These are phyloP conservation scores for Penstemon eatonii DNA, from an alignment of 257 asterid species.

Conservation along the genomic window DNA sequence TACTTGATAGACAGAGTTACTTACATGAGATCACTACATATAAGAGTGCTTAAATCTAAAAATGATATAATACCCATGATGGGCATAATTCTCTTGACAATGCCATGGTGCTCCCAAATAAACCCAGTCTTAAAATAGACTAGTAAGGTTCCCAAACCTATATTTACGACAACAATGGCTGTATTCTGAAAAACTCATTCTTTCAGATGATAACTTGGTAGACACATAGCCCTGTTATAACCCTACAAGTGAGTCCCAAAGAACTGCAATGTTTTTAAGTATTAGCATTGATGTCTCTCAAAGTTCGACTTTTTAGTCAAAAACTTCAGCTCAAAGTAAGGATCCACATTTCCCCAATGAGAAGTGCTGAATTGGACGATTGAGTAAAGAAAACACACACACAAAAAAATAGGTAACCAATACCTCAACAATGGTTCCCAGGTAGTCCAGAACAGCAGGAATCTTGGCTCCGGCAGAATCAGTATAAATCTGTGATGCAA, in stretches of 20 bases:
- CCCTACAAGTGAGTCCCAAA: constrained; percentile 15
- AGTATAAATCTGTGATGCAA: constrained; percentile 60
- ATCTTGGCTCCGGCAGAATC: constrained; percentile 88
- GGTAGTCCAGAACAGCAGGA: constrained; percentile 88
- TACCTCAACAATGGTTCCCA: constrained; percentile 87
- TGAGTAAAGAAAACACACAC: neutral
- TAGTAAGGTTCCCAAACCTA: neutral
- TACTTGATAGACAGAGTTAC: neutral
- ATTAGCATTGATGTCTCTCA: constrained; percentile 8
- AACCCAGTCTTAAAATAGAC: neutral
- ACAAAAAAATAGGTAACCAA: constrained; percentile 25
- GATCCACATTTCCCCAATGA: constrained; percentile 15
- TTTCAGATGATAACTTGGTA: neutral
- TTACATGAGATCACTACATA: neutral
- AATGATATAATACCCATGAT: neutral
- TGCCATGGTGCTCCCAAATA: neutral
- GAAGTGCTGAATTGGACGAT: constrained; percentile 11
- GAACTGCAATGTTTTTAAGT: constrained; percentile 16
- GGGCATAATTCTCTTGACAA: neutral
- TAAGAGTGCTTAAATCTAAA: constrained; percentile 5
- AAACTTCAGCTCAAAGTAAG: constrained; percentile 8
- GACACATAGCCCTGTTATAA: neutral
- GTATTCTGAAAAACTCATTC: neutral
- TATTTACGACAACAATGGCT: neutral
- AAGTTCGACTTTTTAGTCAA: neutral